Conservation (phyloP, 176 grass and related monocot genomes). For the Alopecurus myosuroides region DNA sequence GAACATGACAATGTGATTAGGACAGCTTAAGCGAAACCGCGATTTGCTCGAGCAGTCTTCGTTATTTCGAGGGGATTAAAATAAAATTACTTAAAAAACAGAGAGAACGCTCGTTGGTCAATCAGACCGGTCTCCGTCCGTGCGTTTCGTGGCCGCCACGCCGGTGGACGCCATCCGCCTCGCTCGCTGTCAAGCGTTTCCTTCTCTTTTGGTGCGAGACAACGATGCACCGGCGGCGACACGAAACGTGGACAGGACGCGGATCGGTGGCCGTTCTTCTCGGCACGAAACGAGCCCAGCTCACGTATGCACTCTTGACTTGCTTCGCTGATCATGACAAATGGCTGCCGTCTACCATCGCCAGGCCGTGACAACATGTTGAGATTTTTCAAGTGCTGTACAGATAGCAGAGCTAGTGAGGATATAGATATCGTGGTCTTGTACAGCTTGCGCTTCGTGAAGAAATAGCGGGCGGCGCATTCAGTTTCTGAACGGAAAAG, state of each 20-base stretch:
- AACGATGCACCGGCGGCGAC: background rate
- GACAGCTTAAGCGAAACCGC: too few species aligned
- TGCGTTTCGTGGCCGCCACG: conserved; percentile 12
- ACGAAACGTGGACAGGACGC: background rate
- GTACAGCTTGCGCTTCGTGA: background rate
- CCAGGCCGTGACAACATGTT: background rate
- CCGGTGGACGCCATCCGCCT: background rate
- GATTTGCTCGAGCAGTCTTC: background rate
- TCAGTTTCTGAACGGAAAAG: background rate
- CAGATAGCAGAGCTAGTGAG: background rate
- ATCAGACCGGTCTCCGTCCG: background rate
- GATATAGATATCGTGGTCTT: background rate
- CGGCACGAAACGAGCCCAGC: background rate
- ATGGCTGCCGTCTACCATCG: background rate
- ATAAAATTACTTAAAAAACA: background rate
- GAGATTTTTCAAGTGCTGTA: background rate
- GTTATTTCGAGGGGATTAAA: background rate
- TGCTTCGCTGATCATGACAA: background rate
- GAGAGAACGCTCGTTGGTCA: background rate
- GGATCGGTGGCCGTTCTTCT: background rate
- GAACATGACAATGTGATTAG: too few species aligned
- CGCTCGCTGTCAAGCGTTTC: background rate
- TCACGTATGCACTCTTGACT: conserved; percentile 5
- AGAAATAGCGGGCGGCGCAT: background rate
- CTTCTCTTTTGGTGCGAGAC: background rate